Conservation (phyloP, 2,329 filamentous ascomycete genomes). For the Aspergillus fumigatus region DNA sequence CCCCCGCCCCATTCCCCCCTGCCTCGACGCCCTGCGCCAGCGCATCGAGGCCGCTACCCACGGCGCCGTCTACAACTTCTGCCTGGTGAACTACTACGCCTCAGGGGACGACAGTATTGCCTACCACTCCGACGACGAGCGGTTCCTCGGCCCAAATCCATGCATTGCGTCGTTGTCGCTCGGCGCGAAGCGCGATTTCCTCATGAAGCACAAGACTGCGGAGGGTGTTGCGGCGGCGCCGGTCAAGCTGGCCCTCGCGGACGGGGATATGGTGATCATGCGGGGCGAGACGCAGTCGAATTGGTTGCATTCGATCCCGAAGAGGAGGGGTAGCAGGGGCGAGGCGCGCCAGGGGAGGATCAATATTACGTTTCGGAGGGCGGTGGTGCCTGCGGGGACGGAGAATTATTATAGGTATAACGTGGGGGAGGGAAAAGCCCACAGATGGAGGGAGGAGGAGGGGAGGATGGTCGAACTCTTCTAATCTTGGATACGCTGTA, state of each 20-base stretch:
- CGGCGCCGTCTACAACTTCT: conserved; percentile 64
- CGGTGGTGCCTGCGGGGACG: conserved; percentile 66
- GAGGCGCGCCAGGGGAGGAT: conserved; percentile 61
- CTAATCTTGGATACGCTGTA: neutral
- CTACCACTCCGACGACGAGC: conserved; percentile 76
- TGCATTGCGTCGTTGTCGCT: conserved; percentile 72
- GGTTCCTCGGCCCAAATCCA: conserved; percentile 65
- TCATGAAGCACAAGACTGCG: conserved; percentile 71
- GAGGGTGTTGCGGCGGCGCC: conserved; percentile 30
- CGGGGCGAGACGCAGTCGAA: conserved; percentile 66
- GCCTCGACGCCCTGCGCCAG: conserved; percentile 59
- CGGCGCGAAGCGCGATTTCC: conserved; percentile 67
- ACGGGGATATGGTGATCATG: conserved; percentile 79
- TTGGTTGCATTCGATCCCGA: conserved; percentile 76
- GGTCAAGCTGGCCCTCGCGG: conserved; percentile 54
- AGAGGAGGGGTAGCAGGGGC: conserved; percentile 55
- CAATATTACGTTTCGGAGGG: conserved; percentile 74
- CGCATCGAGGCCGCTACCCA: conserved; percentile 63
- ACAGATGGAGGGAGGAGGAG: conserved; percentile 58
- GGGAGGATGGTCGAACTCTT: conserved; percentile 15
- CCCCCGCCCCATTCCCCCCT: conserved; percentile 67
- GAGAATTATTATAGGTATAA: conserved; percentile 85
- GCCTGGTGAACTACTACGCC: conserved; percentile 80
- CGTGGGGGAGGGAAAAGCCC: conserved; percentile 65
- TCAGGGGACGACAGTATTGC: conserved; percentile 70